Base-by-base conservation (phyloP, 768 basidiomycete species). In the Hydnum rufescens region DNA sequence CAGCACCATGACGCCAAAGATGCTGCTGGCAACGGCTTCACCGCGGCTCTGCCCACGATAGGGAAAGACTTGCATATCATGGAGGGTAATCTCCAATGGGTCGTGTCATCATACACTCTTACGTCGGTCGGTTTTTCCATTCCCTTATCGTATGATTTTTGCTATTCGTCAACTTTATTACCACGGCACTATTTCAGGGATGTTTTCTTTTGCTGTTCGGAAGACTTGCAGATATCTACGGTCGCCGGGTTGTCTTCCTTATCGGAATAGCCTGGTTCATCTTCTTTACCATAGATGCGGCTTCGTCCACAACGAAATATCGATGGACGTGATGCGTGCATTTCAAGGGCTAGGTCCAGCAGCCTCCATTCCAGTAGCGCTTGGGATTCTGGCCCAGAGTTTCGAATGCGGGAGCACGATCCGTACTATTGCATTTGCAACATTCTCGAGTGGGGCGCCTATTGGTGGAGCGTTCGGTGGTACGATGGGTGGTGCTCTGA, bases 371-470 rank as follows among this genome's bases (percentile, higher is more conserved):
- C 85, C 85, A 3, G 74, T 84, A 16, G 70, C 77, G 77, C 62
- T 89, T 1, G 88, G 89, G 0, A 89, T 86, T 53, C 71, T 93
- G 31, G 88, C 89, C 0, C 72, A 80, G 46, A 68, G 77, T 0
- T 93, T 92, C 62, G 79, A 81, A 3, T 71, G 73, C 22, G 54
- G 0, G 79, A 80, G 0, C 67, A 68, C 8, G 44, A 71, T 77
- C 0, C 74, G 89, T 5, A 76, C 82, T 1, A 64, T 76, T 0
- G 89, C 86, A 0, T 93, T 92, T 56, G 75, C 89, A 0, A 77
- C 80, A 0, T 92, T 89, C 57, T 72, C 80, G 0, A 84, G 86
- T 0, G 90, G 90, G 26, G 84, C 82, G 0, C 87, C 89, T 0
- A 60, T 90, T 3, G 89, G 89, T 0, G 81, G 72, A 0, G 80